A percentile compares a stretch with the other conserved stretches of the same genome.
These are phyloP conservation scores for Talaromyces sp. DNA, from an alignment of 2,329 filamentous ascomycete genomes.

Conservation along the genomic window DNA sequence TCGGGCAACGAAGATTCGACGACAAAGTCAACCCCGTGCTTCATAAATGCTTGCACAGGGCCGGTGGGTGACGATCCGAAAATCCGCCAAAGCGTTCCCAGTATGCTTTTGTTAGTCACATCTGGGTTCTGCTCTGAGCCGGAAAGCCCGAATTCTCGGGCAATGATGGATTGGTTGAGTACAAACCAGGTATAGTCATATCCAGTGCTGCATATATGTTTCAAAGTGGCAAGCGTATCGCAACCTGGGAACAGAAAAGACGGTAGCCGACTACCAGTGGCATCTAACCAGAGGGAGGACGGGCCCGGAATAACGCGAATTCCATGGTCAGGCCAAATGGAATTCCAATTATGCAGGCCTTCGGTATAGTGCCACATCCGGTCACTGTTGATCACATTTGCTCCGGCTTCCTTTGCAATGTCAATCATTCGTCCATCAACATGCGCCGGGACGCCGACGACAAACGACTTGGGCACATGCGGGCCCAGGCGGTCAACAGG, in stretches of 20 bases:
- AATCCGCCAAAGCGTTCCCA: constrained; percentile 43
- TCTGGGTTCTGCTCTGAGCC: constrained; percentile 61
- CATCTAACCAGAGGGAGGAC: constrained; percentile 58
- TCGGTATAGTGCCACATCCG: constrained; percentile 65
- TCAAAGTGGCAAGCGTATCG: constrained; percentile 54
- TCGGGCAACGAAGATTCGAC: constrained; percentile 52
- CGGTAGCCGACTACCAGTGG: constrained; percentile 53
- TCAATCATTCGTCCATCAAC: constrained; percentile 60
- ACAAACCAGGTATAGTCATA: constrained; percentile 62
- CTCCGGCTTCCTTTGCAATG: constrained; percentile 50
- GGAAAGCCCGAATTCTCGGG: constrained; percentile 57
- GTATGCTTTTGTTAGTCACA: constrained; percentile 52
- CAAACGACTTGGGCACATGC: constrained; percentile 50
- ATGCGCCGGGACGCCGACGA: constrained; percentile 56
- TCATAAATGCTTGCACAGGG: constrained; percentile 53
- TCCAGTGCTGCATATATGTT: constrained; percentile 55
- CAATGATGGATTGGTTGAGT: constrained; percentile 52
- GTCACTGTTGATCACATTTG: constrained; percentile 54
- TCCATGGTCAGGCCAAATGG: constrained; percentile 57
- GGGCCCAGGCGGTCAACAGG: constrained; percentile 53
- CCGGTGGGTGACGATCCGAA: constrained; percentile 49
- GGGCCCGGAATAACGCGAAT: constrained; percentile 57
- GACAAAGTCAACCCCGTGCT: constrained; percentile 55
- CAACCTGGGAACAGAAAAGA: constrained; percentile 52
- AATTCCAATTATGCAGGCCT: constrained; percentile 56